Conservation (phyloP, 1,139 yeast genomes). For the Arxiozyma heterogenica region DNA sequence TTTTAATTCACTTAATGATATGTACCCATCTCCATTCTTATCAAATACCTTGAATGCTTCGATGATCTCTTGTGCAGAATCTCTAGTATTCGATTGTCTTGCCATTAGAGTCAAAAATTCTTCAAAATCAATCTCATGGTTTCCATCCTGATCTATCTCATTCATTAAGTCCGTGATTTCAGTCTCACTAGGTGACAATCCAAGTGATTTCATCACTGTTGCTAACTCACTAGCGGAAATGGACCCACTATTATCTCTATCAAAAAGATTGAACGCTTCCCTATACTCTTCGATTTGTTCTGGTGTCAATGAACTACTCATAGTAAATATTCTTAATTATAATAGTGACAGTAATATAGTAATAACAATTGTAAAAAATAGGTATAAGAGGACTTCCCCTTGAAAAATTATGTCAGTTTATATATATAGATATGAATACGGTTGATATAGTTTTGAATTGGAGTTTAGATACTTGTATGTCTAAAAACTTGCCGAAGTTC, state of each 20-base stretch:
- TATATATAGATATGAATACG: no score
- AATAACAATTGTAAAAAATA: no score
- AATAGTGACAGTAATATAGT: no score
- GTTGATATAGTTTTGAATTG: no score
- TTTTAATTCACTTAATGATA: constrained; percentile 91
- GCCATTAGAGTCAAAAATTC: constrained; percentile 64
- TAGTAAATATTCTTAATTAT: neutral
- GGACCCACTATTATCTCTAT: constrained; percentile 92
- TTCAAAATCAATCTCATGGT: constrained; percentile 89
- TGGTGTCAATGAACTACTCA: constrained; percentile 7
- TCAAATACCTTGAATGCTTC: constrained; percentile 95
- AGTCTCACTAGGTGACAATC: constrained; percentile 92
- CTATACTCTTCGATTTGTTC: constrained; percentile 71
- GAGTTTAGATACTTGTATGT: no score
- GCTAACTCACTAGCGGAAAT: constrained; percentile 94
- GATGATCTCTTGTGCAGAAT: constrained; percentile 91
- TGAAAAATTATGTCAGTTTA: neutral
- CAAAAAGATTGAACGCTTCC: constrained; percentile 94
- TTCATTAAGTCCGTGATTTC: constrained; percentile 94
- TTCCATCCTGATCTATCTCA: constrained; percentile 92
- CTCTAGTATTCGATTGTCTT: constrained; percentile 90
- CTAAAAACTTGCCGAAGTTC: neutral
- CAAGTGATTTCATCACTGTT: constrained; percentile 95
- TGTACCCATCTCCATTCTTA: constrained; percentile 89
- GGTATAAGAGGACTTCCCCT: neutral